phyloP scores from a whole-genome alignment of 805 yeast species.

The Candida rishiriensis region DNA sequence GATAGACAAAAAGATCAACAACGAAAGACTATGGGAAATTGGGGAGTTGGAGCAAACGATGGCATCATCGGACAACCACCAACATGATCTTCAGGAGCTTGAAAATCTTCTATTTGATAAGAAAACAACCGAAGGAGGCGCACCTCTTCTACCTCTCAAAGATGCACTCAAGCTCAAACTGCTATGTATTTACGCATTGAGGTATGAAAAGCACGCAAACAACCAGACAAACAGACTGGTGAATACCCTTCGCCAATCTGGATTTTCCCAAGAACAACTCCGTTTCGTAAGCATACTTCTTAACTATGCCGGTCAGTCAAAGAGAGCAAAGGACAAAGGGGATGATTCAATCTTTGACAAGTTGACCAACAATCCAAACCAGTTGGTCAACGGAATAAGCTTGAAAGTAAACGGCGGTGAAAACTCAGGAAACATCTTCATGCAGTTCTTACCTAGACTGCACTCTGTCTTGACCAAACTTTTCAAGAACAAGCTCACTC shows the following conservation, averaged over 20 bases:
- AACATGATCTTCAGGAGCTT: slow-evolving; percentile 54
- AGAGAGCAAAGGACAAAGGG: slow-evolving; percentile 35
- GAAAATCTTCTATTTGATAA: slow-evolving; percentile 45
- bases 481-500: slow-evolving; percentile 36
- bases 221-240: slow-evolving; percentile 39
- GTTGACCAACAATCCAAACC: slow-evolving; percentile 20
- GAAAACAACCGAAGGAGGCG: slow-evolving; percentile 17
- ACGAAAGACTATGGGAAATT: slow-evolving; percentile 68
- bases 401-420: slow-evolving; percentile 32
- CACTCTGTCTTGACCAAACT: slow-evolving; percentile 41
- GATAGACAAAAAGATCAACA: slow-evolving; percentile 67
- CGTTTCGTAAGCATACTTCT: slow-evolving; percentile 44
- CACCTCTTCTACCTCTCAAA: slow-evolving; percentile 33
- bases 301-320: slow-evolving; percentile 38
- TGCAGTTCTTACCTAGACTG: slow-evolving; percentile 85
- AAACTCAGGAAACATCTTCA: slow-evolving; percentile 63
- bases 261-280: slow-evolving; percentile 33
- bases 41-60: slow-evolving; percentile 89
- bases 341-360: slow-evolving; percentile 28
- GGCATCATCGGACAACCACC: slow-evolving; percentile 53
- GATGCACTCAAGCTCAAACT: slow-evolving; percentile 64
- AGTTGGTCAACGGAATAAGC: slow-evolving; percentile 28
- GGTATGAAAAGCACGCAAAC: slow-evolving; percentile 53
- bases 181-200: slow-evolving; percentile 66
- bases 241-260: slow-evolving; percentile 33